Evolutionary conservation across 225 moss, liverwort and hornwort species (phyloP), one percentile per base, ranked within the genome.

Genomic region (Pseudoscleropodium purum): DNA sequence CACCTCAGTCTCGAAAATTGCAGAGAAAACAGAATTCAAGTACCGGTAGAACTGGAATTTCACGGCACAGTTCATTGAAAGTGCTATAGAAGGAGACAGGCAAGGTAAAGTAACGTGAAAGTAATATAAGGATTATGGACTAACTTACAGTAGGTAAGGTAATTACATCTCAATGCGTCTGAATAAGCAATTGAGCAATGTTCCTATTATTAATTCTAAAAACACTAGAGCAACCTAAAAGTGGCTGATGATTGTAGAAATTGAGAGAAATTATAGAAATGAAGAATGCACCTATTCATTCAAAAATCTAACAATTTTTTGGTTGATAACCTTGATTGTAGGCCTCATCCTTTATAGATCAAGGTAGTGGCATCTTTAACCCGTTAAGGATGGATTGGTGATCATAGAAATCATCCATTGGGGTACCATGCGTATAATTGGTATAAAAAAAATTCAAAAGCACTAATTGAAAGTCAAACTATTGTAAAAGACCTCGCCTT

Each of bases 341-440:
- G 5, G 41, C 9, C 41, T 72, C 3, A 0, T 72, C n/a, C 1
- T 41, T 5, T 0, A 0, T 2, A 0, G 3, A 15, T 39, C 25
- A 24, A 70, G 6, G 14, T 70, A 39, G 39, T 14, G 14, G 7
- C 13, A 39, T 24, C 7, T 24, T 45, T 6, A 45, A 45, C 45
- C 45, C 8, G 6, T 45, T 6, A 45, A 45, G 8, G 45, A 45
- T 8, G 8, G 8, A 45, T 45, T 45, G 45, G 45, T 45, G 45
- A 6, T 45, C 45, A 45, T 45, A 8, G 45, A 45, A 45, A 45
- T 45, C 45, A 45, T 45, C 45, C 45, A 45, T 45, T 45, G 6
- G 6, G 45, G 45, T 45, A 45, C 8, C 45, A 8, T 45, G 45
- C 8, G 45, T 45, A 45, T 8, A 45, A 45, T 8, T 45, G 45